Evolutionary conservation across 352 stramenopile species (phyloP), one percentile per base, ranked within the genome.

Genomic region (Pythium plurisporium): DNA sequence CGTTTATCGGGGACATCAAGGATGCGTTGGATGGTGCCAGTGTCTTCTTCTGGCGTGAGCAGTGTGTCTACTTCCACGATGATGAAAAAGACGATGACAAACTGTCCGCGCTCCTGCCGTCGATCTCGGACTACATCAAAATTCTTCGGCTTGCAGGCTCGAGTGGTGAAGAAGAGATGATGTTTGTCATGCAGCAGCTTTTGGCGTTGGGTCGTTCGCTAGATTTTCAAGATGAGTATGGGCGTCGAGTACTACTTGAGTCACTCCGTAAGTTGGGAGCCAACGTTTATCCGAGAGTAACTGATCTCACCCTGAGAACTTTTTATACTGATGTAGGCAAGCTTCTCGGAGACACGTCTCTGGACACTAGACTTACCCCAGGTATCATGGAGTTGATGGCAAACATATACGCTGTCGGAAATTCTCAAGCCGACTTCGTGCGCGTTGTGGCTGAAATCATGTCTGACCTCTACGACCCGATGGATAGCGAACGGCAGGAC

Each of bases 211-310:
- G 80, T 14, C 76, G 76, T 37, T 72, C 81, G 14, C 37, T 93
- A 23, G 82, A 93, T 59, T 89, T 86, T 49, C 80, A 90, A 46
- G 82, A 93, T 49, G 82, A 93, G 45, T 88, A 89, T 45, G 82
- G 82, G 8, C 79, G 79, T n/a, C 73, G 79, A 12, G 72, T 77
- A 29, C 62, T 91, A n/a, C 69, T 91, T 5, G 74, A 86, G 41
- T 70, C 70, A 9, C 48, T 91, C 42, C 76, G 81, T 88, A 68
- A 56, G 77, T 65, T 34, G n/a, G n/a, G n/a, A 33, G 20, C 33
- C 23, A 10, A 17, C 29, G 20, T n/a, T 5, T 7, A 10, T 27
- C 19, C 26, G 23, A 20, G 26, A 4, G 14, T 27, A 1, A 27
- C 38, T 44, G 3, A 14, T 27, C 19, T 44, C 9, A 26, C 17